Conservation (phyloP, 345 rosid species). For the Populus ilicifolia region DNA sequence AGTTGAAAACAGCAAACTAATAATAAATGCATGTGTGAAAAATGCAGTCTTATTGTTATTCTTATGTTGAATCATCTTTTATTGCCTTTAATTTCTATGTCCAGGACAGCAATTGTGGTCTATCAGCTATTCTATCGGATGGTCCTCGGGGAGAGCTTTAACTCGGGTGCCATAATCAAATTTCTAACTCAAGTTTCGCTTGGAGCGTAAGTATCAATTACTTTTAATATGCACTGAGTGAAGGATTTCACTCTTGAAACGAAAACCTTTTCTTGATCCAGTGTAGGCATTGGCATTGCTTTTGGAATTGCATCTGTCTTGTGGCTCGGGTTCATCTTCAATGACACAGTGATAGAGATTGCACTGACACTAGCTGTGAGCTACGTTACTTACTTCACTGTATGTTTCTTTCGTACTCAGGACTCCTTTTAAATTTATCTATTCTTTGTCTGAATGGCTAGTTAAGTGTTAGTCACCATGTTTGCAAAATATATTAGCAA, state of each 20-base stretch:
- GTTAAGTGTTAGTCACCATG: background rate
- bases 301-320: slow-evolving; percentile 84
- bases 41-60: background rate
- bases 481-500: background rate
- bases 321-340: slow-evolving; percentile 92
- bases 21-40: background rate
- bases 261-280: slow-evolving; percentile 37
- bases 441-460: background rate
- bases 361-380: slow-evolving; percentile 86
- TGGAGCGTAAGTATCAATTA: slow-evolving; percentile 79
- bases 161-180: slow-evolving; percentile 51
- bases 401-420: slow-evolving; percentile 37
- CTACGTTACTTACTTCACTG: slow-evolving; percentile 83
- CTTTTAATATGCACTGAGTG: slow-evolving; percentile 5
- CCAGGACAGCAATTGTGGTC: slow-evolving; percentile 94
- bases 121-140: slow-evolving; percentile 82
- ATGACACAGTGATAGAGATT: slow-evolving; percentile 90
- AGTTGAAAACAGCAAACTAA: background rate
- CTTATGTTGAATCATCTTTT: slow-evolving; percentile 5
- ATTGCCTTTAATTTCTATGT: slow-evolving; percentile 15
- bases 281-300: slow-evolving; percentile 88
- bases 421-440: background rate
- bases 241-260: slow-evolving; percentile 10
- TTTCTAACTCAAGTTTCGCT: slow-evolving; percentile 66
- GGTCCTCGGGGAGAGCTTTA: slow-evolving; percentile 65